These are phyloP conservation scores for Candida incommunis DNA, from an alignment of 805 yeast genomes.

Conservation along the genomic window DNA sequence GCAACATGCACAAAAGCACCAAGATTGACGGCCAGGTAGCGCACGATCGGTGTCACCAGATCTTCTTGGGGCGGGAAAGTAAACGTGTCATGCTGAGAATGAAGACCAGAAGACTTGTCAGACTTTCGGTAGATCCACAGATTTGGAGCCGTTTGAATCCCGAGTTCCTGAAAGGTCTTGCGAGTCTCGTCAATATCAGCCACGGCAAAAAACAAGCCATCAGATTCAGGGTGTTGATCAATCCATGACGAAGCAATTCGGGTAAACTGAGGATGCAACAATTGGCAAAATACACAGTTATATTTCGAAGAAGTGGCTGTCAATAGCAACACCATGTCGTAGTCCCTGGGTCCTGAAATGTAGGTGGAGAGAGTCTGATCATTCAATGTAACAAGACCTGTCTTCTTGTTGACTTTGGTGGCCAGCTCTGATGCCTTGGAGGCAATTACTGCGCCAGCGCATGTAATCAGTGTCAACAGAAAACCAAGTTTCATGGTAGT, in stretches of 20 bases:
- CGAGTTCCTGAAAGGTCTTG: constrained; percentile 35
- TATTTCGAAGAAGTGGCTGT: constrained; percentile 64
- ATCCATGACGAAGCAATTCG: constrained; percentile 51
- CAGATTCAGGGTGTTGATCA: constrained; percentile 37
- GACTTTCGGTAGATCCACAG: constrained; percentile 47
- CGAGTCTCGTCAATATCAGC: constrained; percentile 57
- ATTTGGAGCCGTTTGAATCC: constrained; percentile 67
- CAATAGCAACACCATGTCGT: constrained; percentile 47
- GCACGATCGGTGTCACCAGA: constrained; percentile 10
- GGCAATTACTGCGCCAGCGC: constrained; percentile 51
- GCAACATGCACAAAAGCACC: constrained; percentile 17
- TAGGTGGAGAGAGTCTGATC: constrained; percentile 45
- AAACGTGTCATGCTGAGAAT: constrained; percentile 13
- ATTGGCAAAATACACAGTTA: constrained; percentile 63
- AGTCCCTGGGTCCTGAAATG: constrained; percentile 53
- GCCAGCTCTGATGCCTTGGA: constrained; percentile 42
- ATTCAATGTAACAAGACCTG: constrained; percentile 30
- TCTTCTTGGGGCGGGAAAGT: constrained; percentile 16
- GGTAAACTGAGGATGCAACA: constrained; percentile 51
- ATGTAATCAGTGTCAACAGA: constrained; percentile 49
- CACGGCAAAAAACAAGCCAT: constrained; percentile 50
- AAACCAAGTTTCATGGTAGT: constrained; percentile 42
- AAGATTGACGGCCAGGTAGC: constrained; percentile 7
- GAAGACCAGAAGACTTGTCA: constrained; percentile 18
- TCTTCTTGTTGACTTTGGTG: constrained; percentile 55